Evolutionary conservation across 1,284 basidiomycete species (phyloP).

Genomic region (Caloboletus inedulis): DNA sequence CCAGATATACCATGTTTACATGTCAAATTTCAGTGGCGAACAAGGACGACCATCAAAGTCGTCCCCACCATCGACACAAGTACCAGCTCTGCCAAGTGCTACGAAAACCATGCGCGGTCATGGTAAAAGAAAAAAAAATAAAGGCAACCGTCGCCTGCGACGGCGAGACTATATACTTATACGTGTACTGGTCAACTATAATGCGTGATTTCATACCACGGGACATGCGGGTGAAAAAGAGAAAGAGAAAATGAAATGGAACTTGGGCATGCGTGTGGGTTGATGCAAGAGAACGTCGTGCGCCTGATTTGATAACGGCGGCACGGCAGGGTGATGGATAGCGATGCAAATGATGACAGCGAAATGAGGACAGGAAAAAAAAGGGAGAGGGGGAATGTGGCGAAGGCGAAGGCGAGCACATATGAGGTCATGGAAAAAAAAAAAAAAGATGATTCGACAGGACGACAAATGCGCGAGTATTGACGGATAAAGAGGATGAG

Average conservation of each 20-base stretch:
- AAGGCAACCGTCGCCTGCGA: constrained; percentile 19
- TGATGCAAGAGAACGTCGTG: constrained; percentile 17
- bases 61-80: neutral
- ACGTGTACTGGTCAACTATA: constrained; percentile 28
- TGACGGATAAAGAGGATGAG: constrained; percentile 12
- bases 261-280: constrained; percentile 11
- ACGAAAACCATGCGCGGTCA: constrained; percentile 13
- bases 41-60: constrained; percentile 15
- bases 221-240: constrained; percentile 1
- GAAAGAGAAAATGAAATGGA: neutral
- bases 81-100: constrained; percentile 19
- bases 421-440: neutral
- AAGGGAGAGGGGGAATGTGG: neutral
- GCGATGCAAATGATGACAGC: constrained; percentile 21
- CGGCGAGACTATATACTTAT: constrained; percentile 26
- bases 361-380: constrained; percentile 9
- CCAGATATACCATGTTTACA: constrained; percentile 5
- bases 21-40: constrained; percentile 8
- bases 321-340: constrained; percentile 16
- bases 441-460: neutral
- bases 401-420: constrained; percentile 9
- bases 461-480: constrained; percentile 10
- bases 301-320: constrained; percentile 7
- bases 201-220: constrained; percentile 25
- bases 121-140: constrained; percentile 7